Base-by-base conservation (phyloP, 148 eudicot genomes). In the Beta vulgaris region DNA sequence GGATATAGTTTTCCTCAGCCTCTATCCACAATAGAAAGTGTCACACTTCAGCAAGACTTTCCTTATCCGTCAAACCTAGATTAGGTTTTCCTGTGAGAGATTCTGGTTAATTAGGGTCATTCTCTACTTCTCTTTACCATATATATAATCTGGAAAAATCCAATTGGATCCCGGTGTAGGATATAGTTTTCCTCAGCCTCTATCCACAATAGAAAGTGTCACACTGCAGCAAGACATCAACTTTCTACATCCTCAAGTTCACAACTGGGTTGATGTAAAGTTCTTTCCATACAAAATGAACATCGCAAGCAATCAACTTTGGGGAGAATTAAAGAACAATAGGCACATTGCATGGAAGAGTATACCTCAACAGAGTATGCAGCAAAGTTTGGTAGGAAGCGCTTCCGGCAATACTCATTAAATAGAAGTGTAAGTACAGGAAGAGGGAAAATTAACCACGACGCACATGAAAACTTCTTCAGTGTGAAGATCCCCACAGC, bases 371-470 rank as follows among this genome's bases (percentile, higher is more conserved):
- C 85, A 36, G 97, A 81, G 75, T 79, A 86, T 44, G 84, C 85
- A 32, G 34, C 40, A 62, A 91, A 91, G 69, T 85, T 88, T 21
- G 97, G 97, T 48, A 82, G 86, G 80, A 90, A 91, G 32, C 97
- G 88, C 60, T 88, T 86, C 42, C 92, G 84, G 79, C 97, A 91
- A 49, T 90, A 91, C 68, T 84, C 91, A 32, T 91, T 88, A 75
- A 91, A 91, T 71, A 91, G 82, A 75, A 91, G 90, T 0, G 97
- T 91, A 57, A 86, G 66, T n/a, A 89, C 35, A 18, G 86, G 87
- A 60, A 91, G 93, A 75, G 97, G 97, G 71, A 90, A 31, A 4
- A 86, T 79, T 25, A 88, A 40, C 15, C 79, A 43, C 16, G 94
- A 80, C 63, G 92, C 92, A 69, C 29, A 31, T 15, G 82, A 62